These are phyloP conservation scores for Rhodotorula sp. DNA, from an alignment of 1,284 basidiomycete species.

Conservation along the genomic window DNA sequence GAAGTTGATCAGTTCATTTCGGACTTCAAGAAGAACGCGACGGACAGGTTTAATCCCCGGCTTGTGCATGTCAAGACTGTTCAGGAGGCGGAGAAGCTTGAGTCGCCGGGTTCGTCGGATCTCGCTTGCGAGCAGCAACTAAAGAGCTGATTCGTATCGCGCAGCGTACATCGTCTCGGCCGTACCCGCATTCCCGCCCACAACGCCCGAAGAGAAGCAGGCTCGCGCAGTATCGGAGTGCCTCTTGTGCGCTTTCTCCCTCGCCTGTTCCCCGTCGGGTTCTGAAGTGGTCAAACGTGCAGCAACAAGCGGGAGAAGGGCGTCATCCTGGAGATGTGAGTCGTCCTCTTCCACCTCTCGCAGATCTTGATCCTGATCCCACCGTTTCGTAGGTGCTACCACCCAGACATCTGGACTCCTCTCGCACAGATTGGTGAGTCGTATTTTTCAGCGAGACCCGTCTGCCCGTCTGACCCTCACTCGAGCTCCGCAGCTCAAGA, in stretches of 20 bases:
- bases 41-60: conserved; percentile 35
- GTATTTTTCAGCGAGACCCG: not conserved
- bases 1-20: conserved; percentile 39
- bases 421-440: conserved; percentile 23
- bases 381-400: conserved; percentile 30
- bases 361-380: not conserved
- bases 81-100: conserved; percentile 35
- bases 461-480: not conserved
- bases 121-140: not conserved
- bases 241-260: conserved; percentile 23
- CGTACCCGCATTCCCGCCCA: conserved; percentile 41
- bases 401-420: conserved; percentile 40
- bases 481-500: conserved; percentile 16
- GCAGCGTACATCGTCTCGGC: conserved; percentile 40
- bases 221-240: conserved; percentile 37
- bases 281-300: not conserved
- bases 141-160: not conserved
- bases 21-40: conserved; percentile 29
- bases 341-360: not conserved
- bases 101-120: conserved; percentile 29
- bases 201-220: conserved; percentile 33
- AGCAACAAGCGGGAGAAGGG: conserved; percentile 41
- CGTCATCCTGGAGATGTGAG: conserved; percentile 40
- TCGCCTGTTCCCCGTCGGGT: not conserved
- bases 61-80: conserved; percentile 41